Percentiles rank a stretch among this genome's conserved stretches.
Evolutionary conservation across 139 green algal genomes (phyloP).

Genomic region (Auxenochlorella pyrenoidosa): DNA sequence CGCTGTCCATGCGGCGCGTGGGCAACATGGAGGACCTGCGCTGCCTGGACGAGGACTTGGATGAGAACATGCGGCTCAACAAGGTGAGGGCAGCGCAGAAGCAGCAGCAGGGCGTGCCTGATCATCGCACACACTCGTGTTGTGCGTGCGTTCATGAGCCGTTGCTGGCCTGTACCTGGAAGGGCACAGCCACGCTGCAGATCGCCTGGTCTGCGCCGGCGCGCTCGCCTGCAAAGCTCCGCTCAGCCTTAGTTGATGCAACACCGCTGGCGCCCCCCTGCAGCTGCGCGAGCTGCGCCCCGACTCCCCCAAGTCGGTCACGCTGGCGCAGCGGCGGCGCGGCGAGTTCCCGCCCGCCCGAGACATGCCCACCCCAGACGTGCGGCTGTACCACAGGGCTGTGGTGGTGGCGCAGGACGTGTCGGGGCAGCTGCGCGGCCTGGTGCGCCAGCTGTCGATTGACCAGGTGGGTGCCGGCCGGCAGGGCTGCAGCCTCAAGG

Average conservation of each 20-base stretch:
- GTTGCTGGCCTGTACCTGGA: background rate
- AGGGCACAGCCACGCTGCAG: background rate
- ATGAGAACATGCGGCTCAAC: conserved; percentile 24
- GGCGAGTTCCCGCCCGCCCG: conserved; percentile 43
- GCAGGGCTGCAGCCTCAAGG: too few species aligned
- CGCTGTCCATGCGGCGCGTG: conserved; percentile 68
- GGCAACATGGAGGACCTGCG: conserved; percentile 69
- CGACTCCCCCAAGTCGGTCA: conserved; percentile 51
- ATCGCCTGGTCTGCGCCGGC: too few species aligned
- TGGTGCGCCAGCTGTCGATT: conserved; percentile 96
- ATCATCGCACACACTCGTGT: too few species aligned
- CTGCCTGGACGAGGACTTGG: conserved; percentile 66
- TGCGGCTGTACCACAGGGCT: conserved; percentile 91
- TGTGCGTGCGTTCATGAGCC: too few species aligned
- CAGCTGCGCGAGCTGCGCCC: conserved; percentile 10
- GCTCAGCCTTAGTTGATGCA: too few species aligned
- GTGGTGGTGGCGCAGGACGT: conserved; percentile 86
- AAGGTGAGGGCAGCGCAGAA: background rate
- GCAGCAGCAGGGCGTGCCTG: background rate
- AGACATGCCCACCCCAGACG: conserved; percentile 79
- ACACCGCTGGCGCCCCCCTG: background rate
- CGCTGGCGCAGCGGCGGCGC: conserved; percentile 46
- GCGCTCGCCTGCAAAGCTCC: background rate
- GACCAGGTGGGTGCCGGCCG: conserved; percentile 62
- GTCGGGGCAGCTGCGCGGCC: conserved; percentile 66